Evolutionary conservation across 176 grass and related monocot species (phyloP).

Genomic region (Cymbopogon citratus): DNA sequence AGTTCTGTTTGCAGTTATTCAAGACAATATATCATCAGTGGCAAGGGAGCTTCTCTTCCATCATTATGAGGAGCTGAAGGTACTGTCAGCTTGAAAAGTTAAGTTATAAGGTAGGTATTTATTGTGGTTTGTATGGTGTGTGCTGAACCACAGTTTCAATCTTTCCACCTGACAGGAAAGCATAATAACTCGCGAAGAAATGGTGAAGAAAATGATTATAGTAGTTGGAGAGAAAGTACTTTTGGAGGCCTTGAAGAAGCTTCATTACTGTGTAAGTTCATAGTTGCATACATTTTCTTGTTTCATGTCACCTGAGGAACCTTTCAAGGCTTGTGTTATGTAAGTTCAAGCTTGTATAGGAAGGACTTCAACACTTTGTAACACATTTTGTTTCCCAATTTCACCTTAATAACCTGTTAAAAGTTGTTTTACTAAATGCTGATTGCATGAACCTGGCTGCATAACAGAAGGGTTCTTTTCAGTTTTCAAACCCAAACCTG

Average conservation of each 20-base stretch:
- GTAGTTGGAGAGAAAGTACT: constrained; percentile 67
- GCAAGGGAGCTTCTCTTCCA: constrained; percentile 62
- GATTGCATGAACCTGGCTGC: background rate
- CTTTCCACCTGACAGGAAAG: constrained; percentile 43
- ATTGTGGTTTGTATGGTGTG: background rate
- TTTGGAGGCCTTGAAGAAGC: constrained; percentile 49
- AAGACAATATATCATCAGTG: constrained; percentile 47
- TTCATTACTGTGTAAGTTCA: constrained; percentile 63
- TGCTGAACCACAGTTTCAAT: constrained; percentile 4
- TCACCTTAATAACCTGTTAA: background rate
- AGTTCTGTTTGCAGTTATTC: constrained; percentile 53
- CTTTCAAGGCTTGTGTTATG: background rate
- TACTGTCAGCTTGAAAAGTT: constrained; percentile 20
- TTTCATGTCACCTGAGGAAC: background rate
- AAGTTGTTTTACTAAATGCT: background rate
- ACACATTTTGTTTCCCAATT: background rate
- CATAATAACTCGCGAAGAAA: constrained; percentile 59
- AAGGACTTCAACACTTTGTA: background rate
- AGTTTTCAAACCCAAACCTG: background rate
- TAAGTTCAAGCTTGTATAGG: background rate
- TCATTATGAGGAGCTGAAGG: constrained; percentile 77
- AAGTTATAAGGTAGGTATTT: background rate
- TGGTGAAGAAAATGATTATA: constrained; percentile 67
- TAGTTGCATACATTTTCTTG: background rate
- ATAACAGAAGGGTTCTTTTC: background rate